A percentile compares a stretch with the other conserved stretches of the same genome.
phyloP scores from a whole-genome alignment of 139 green algal species.

The Prasinococcaceae sp. region DNA sequence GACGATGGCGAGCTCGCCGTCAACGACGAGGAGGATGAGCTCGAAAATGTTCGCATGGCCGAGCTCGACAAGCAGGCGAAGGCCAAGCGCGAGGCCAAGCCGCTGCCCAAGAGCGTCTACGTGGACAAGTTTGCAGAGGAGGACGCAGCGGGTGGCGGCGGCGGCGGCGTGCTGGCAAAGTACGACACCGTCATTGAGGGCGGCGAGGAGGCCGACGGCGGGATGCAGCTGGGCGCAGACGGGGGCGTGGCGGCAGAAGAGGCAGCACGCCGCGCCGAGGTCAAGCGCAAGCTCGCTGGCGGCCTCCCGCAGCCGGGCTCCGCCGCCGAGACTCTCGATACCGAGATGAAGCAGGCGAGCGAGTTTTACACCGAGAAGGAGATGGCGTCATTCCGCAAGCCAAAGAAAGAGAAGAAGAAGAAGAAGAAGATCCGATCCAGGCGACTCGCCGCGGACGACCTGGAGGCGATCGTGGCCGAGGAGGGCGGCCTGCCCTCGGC shows the following conservation, averaged over 20 bases:
- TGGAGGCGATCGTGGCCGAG: slow-evolving; percentile 18
- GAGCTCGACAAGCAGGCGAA: slow-evolving; percentile 57
- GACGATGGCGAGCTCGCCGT: slow-evolving; percentile 38
- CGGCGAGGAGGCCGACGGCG: slow-evolving; percentile 1
- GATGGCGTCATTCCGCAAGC: slow-evolving; percentile 15
- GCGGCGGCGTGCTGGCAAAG: too few species aligned
- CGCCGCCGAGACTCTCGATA: too few species aligned
- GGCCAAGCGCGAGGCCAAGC: slow-evolving; percentile 41
- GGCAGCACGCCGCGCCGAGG: too few species aligned
- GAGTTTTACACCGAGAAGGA: slow-evolving; percentile 22
- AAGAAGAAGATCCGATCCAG: background rate
- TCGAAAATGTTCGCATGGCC: slow-evolving; percentile 64
- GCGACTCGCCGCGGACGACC: slow-evolving; percentile 12
- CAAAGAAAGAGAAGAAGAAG: slow-evolving; percentile 25
- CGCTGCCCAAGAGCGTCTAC: slow-evolving; percentile 27
- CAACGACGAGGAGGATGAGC: slow-evolving; percentile 48
- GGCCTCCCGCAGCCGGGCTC: too few species aligned
- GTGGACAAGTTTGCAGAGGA: slow-evolving; percentile 8
- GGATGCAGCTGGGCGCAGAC: too few species aligned
- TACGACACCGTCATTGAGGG: background rate
- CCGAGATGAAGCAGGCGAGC: too few species aligned
- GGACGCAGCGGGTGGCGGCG: too few species aligned
- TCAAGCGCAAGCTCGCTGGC: too few species aligned
- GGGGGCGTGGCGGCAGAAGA: too few species aligned
- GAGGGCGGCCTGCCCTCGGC: background rate